A percentile compares a stretch with the other conserved stretches of the same genome.
phyloP scores from a whole-genome alignment of 306 rosid genomes.

The Prunus padus region DNA sequence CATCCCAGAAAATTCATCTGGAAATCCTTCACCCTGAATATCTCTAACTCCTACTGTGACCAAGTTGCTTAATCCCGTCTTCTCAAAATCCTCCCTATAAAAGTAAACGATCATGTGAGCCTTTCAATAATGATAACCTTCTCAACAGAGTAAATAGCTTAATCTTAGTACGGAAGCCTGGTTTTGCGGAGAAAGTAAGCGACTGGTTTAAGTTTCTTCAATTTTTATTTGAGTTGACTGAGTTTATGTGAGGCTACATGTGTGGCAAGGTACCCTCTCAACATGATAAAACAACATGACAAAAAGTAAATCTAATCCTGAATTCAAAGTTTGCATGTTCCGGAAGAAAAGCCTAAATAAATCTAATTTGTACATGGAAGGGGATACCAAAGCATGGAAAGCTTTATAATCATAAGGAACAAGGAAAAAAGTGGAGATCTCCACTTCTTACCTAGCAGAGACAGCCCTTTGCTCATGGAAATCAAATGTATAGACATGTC shows the following conservation, averaged over 20 bases:
- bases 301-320: neutral
- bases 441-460: constrained; percentile 67
- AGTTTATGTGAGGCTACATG: neutral
- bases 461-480: constrained; percentile 87
- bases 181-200: neutral
- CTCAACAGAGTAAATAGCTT: neutral
- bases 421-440: constrained; percentile 1
- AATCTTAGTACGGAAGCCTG: neutral
- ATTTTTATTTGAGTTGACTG: neutral
- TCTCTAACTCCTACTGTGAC: constrained; percentile 75
- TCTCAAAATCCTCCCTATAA: constrained; percentile 80
- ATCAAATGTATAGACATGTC: constrained; percentile 81
- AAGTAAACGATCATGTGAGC: constrained; percentile 12
- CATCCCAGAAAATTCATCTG: constrained; percentile 52
- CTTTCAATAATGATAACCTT: neutral
- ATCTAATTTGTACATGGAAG: neutral
- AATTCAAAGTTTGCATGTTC: neutral
- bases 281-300: neutral
- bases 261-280: too few relatives aligned
- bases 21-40: constrained; percentile 88
- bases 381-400: neutral
- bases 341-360: neutral
- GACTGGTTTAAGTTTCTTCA: neutral
- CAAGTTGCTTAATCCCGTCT: constrained; percentile 67
- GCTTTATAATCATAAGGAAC: neutral